These are phyloP conservation scores for Suhomyces yuchorum DNA, from an alignment of 1,139 yeast genomes.

Conservation along the genomic window DNA sequence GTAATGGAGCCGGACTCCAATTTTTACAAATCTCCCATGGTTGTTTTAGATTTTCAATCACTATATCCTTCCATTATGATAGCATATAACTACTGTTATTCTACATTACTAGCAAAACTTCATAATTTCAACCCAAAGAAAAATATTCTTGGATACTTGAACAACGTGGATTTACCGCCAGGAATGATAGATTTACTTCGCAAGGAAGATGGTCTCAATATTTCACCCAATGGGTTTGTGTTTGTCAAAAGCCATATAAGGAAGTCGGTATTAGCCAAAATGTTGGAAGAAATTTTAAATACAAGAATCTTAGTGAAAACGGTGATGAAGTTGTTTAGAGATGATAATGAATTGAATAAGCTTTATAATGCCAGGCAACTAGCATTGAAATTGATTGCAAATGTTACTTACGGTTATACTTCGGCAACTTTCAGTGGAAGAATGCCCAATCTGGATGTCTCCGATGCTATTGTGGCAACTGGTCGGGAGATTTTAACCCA, in stretches of 20 bases:
- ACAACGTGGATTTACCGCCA: conserved; percentile 52
- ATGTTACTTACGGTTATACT: conserved; percentile 94
- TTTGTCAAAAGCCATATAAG: conserved; percentile 69
- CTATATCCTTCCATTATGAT: conserved; percentile 89
- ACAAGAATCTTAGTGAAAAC: conserved; percentile 77
- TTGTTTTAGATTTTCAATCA: conserved; percentile 91
- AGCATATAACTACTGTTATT: conserved; percentile 90
- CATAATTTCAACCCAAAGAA: conserved; percentile 51
- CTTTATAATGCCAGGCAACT: conserved; percentile 77
- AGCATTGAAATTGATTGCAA: conserved; percentile 87
- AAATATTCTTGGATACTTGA: conserved; percentile 41
- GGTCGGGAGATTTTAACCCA: conserved; percentile 81
- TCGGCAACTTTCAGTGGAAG: conserved; percentile 95
- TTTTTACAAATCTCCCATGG: conserved; percentile 83
- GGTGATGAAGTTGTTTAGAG: conserved; percentile 61
- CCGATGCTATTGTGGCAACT: conserved; percentile 90
- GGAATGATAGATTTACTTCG: conserved; percentile 59
- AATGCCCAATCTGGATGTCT: conserved; percentile 95
- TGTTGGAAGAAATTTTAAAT: conserved; percentile 80
- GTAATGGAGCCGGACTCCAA: conserved; percentile 90
- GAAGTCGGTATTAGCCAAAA: conserved; percentile 74
- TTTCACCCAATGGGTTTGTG: conserved; percentile 87
- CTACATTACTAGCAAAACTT: conserved; percentile 78
- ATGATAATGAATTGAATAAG: conserved; percentile 48
- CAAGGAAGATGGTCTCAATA: conserved; percentile 51